Evolutionary conservation across 106 monocot genomes (phyloP).

Genomic region (Dendrobium nobile): DNA sequence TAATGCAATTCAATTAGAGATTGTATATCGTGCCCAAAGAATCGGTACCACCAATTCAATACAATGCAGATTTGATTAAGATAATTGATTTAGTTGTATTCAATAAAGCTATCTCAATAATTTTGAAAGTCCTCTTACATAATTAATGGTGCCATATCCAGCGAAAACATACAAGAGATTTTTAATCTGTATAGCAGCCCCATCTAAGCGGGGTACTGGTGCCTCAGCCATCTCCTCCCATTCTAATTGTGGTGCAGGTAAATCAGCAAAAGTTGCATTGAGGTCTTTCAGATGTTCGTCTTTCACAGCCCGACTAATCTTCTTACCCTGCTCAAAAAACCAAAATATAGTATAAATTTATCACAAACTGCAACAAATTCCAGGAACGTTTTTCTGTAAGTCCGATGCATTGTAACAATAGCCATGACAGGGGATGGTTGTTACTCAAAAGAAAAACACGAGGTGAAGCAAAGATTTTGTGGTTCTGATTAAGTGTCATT

Average conservation of each 20-base stretch:
- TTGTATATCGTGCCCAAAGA: not conserved
- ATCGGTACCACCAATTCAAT: not conserved
- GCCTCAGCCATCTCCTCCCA: slow-evolving; percentile 90
- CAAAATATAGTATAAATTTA: not conserved
- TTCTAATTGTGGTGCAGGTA: slow-evolving; percentile 45
- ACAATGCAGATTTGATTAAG: not conserved
- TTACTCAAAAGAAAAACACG: not conserved
- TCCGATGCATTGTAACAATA: not conserved
- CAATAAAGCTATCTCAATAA: not conserved
- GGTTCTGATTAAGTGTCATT: not conserved
- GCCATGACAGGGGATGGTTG: not conserved
- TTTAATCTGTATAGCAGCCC: slow-evolving; percentile 77
- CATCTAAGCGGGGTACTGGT: slow-evolving; percentile 82
- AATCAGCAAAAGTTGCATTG: slow-evolving; percentile 57
- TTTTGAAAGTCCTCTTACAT: slow-evolving; percentile 39
- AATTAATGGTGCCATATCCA: slow-evolving; percentile 80
- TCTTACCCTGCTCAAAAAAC: slow-evolving; percentile 10
- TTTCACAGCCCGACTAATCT: slow-evolving; percentile 9
- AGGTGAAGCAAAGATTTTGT: not conserved
- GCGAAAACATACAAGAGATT: slow-evolving; percentile 79
- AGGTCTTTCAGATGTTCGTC: slow-evolving; percentile 10
- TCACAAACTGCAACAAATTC: not conserved
- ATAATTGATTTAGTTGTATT: not conserved
- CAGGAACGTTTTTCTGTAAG: not conserved
- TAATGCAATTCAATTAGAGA: not conserved